phyloP scores from a whole-genome alignment of 495 filamentous ascomycete genomes.

The Aspergillus wentii region DNA sequence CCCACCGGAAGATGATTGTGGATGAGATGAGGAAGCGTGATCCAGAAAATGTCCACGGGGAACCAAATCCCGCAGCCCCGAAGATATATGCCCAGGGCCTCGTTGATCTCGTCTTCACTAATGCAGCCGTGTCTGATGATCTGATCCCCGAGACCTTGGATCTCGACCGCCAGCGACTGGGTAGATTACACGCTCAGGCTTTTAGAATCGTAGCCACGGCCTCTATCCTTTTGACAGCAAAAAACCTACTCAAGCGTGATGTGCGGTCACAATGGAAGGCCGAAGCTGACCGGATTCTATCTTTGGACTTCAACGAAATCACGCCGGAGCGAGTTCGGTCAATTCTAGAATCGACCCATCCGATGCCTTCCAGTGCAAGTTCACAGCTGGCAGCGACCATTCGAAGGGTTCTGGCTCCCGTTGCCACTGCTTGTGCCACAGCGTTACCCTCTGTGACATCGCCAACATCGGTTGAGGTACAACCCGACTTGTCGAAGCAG shows the following conservation, averaged over 20 bases:
- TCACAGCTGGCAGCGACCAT: conserved; percentile 43
- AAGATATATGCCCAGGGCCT: conserved; percentile 79
- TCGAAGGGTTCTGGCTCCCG: conserved; percentile 50
- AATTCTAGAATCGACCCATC: conserved; percentile 72
- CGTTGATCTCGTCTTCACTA: conserved; percentile 58
- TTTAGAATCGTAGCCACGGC: conserved; percentile 76
- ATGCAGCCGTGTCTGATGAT: conserved; percentile 47
- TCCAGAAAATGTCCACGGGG: conserved; percentile 57
- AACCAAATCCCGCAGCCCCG: conserved; percentile 35
- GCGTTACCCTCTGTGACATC: conserved; percentile 29
- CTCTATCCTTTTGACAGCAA: conserved; percentile 81
- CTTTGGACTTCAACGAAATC: conserved; percentile 50
- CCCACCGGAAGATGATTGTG: conserved; percentile 60
- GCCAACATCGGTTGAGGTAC: conserved; percentile 32
- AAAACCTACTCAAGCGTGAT: conserved; percentile 92
- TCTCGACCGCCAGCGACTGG: conserved; percentile 70
- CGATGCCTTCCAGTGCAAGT: conserved; percentile 60
- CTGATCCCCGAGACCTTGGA: conserved; percentile 80
- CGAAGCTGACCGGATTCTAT: conserved; percentile 73
- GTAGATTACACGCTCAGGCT: conserved; percentile 58
- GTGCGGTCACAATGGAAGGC: conserved; percentile 83
- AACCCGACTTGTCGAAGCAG: conserved; percentile 10
- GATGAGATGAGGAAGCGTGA: conserved; percentile 70
- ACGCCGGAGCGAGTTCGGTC: conserved; percentile 63
- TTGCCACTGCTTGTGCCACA: conserved; percentile 32